Base-by-base conservation (phyloP, 2,329 filamentous ascomycete genomes). In the Monilinia aucupariae region DNA sequence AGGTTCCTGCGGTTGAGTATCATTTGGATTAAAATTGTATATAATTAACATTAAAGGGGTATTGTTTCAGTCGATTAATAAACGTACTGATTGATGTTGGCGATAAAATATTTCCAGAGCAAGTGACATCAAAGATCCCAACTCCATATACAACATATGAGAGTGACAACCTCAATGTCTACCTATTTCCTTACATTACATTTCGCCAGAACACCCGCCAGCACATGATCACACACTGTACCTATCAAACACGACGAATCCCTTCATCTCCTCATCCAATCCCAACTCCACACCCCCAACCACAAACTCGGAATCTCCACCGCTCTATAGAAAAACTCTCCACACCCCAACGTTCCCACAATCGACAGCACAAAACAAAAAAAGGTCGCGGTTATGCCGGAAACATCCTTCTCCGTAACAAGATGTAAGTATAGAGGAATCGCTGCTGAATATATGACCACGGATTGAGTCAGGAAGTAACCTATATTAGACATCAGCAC, bases 381-480 rank as follows among this genome's bases (percentile, higher is more conserved):
- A 20, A 39, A 41, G 13, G 60, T 62, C 13, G 60, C 41, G 4
- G n/a, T 22, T 13, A 39, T 10, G 1, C 8, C 43, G 4, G 51
- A 39, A 17, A 49, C 17, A 58, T 20, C 7, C 4, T 34, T 25
- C 1, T 58, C 20, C 10, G 50, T 15, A 4, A 50, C 45, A 13
- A 70, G 59, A 27, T 63, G 47, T 12, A 63, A 32, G 49, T 65
- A 77, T 4, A 75, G 64, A 59, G 75, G 76, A 68, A 79, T 77
- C 53, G 77, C 77, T 15, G 73, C 71, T 1, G 74, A 75, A 68
- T 79, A 79, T 45, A 77, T 71, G 34, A 79, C 68, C 55, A 75
- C 74, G 8, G 74, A 70, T 66, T 79, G 77, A 4, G 76, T 66
- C 47, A 78, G 72, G 65, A 78, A 78, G 64, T 73, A 74, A 67